Percentiles rank a stretch among this genome's conserved stretches.
Conservation (phyloP, 129 eudicot genomes). For the Arctium lappa region DNA sequence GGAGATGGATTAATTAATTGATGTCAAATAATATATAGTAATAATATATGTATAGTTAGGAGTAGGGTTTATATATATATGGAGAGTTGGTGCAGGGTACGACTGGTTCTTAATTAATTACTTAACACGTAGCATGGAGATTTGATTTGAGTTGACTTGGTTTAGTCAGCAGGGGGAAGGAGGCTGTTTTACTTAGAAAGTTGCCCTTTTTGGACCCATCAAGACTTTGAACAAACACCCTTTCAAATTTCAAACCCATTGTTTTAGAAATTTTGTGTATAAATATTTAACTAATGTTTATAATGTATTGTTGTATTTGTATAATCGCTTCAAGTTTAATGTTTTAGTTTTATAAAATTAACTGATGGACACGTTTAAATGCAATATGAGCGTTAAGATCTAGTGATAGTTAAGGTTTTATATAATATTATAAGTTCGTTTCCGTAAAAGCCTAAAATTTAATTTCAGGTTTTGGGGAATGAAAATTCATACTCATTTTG, state of each 20-base stretch:
- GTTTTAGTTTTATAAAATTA: no score
- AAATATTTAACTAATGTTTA: no score
- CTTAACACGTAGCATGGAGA: neutral
- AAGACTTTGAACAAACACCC: conserved; percentile 13
- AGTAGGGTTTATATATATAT: neutral
- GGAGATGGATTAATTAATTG: neutral
- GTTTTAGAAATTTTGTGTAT: neutral
- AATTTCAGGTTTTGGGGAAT: no score
- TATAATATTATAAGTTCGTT: no score
- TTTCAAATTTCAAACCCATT: neutral
- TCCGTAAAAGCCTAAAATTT: no score
- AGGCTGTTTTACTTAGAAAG: neutral
- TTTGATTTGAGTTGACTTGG: conserved; percentile 24
- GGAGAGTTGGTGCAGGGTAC: neutral
- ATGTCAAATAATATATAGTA: neutral
- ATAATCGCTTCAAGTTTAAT: no score
- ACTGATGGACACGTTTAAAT: no score
- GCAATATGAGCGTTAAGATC: no score
- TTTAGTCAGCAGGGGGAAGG: conserved; percentile 11
- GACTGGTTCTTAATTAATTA: conserved; percentile 11
- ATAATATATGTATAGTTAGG: neutral
- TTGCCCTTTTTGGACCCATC: conserved; percentile 22
- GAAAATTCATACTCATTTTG: no score
- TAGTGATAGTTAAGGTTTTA: no score
- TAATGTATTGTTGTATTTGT: no score